phyloP scores from a whole-genome alignment of 1,284 basidiomycete species.

The Trichosporon sp. region DNA sequence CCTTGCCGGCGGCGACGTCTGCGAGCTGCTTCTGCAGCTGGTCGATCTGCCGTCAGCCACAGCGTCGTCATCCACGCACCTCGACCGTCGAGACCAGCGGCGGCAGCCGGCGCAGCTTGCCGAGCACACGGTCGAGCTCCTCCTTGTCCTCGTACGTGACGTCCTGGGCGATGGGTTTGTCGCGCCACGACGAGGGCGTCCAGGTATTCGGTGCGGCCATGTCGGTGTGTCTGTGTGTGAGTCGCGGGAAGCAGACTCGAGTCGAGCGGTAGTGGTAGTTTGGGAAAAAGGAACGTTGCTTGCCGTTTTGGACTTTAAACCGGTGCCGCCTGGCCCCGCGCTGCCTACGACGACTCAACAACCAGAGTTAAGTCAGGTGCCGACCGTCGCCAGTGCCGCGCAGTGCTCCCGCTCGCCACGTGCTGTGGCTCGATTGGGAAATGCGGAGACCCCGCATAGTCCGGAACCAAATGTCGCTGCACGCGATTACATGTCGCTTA shows the following conservation, averaged over 20 bases:
- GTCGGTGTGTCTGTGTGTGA: not conserved
- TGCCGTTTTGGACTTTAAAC: not conserved
- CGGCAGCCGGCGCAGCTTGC: constrained; percentile 68
- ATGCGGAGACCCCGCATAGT: not conserved
- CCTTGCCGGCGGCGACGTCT: constrained; percentile 77
- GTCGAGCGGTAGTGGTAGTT: not conserved
- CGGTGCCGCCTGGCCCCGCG: not conserved
- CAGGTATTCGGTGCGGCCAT: constrained; percentile 37
- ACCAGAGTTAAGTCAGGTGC: not conserved
- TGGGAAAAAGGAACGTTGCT: not conserved
- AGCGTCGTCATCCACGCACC: constrained; percentile 54
- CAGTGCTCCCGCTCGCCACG: not conserved
- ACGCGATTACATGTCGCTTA: not conserved
- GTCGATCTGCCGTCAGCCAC: constrained; percentile 62
- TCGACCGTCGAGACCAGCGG: constrained; percentile 85
- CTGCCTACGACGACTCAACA: not conserved
- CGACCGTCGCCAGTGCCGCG: not conserved
- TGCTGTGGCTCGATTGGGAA: not conserved
- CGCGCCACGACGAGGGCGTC: constrained; percentile 60
- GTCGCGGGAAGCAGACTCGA: not conserved
- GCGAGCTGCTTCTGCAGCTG: constrained; percentile 72
- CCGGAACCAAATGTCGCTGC: not conserved
- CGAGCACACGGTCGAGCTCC: constrained; percentile 61
- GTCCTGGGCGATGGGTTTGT: constrained; percentile 63
- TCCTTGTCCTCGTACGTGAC: constrained; percentile 49